Conservation (phyloP, 2,329 filamentous ascomycete genomes). For the Aureobasidium sp. region DNA sequence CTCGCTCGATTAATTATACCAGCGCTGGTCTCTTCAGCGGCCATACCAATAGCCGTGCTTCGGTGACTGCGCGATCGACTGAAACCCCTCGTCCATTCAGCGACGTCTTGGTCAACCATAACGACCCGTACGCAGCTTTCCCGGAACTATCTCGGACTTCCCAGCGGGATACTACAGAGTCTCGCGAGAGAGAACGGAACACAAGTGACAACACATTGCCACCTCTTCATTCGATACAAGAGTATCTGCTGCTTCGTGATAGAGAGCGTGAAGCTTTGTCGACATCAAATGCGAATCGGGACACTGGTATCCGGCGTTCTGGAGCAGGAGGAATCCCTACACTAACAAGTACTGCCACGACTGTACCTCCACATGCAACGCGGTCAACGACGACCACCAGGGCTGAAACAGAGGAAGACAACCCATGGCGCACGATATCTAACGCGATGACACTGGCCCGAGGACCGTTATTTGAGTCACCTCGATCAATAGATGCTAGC, state of each 20-base stretch:
- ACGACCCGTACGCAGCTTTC: constrained; percentile 11
- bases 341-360: neutral
- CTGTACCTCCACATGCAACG: constrained; percentile 15
- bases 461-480: constrained; percentile 28
- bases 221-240: constrained; percentile 15
- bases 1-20: constrained; percentile 39
- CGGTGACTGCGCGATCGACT: neutral
- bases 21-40: constrained; percentile 25
- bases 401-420: constrained; percentile 26
- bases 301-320: neutral
- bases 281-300: neutral
- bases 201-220: constrained; percentile 10
- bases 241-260: constrained; percentile 10
- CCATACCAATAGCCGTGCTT: neutral
- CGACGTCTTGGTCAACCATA: constrained; percentile 10
- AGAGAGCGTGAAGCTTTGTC: constrained; percentile 3
- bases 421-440: constrained; percentile 43
- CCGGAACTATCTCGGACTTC: constrained; percentile 12
- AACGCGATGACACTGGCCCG: constrained; percentile 36
- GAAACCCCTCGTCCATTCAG: constrained; percentile 9
- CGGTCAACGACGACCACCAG: neutral
- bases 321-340: neutral
- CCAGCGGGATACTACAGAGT: neutral
- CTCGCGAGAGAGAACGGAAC: neutral
- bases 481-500: constrained; percentile 15